A percentile compares a stretch with the other conserved stretches of the same genome.
Conservation (phyloP, 768 basidiomycete genomes). For the Hydnomerulius pinastri region DNA sequence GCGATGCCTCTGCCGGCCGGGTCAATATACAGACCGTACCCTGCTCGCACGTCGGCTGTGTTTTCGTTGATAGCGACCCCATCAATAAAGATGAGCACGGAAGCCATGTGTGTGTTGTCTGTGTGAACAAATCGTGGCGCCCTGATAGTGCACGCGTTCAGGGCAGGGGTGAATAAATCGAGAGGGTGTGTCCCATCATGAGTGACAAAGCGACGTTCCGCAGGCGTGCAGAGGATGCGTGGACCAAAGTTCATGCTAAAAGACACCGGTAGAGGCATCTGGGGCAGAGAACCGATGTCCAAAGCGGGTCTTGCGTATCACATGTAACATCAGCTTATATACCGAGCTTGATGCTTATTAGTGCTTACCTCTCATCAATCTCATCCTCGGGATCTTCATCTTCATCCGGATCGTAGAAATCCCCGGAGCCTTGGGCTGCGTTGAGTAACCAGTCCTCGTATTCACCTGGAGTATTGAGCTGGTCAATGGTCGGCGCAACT, state of each 20-base stretch:
- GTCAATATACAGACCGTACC: conserved; percentile 1
- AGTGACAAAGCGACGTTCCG: conserved; percentile 1
- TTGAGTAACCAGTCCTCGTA: not conserved
- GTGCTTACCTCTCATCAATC: not conserved
- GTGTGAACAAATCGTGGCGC: conserved; percentile 8
- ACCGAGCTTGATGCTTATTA: not conserved
- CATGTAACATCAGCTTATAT: not conserved
- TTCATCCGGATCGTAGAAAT: not conserved
- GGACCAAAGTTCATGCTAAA: not conserved
- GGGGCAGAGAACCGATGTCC: conserved; percentile 1
- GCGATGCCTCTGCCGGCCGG: not conserved
- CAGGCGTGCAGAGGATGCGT: not conserved
- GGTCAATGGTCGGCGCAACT: conserved; percentile 1
- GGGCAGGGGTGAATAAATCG: conserved; percentile 6
- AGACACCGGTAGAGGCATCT: not conserved
- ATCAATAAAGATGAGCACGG: conserved; percentile 10
- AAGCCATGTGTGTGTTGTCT: conserved; percentile 5
- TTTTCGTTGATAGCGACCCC: conserved; percentile 12
- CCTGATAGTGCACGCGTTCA: conserved; percentile 2
- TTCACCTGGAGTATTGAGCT: conserved; percentile 3
- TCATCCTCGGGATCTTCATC: not conserved
- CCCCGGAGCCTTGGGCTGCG: not conserved
- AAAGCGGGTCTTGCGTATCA: not conserved
- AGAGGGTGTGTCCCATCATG: conserved; percentile 6
- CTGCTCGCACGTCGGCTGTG: conserved; percentile 5